These are phyloP conservation scores for Lachancea cidri DNA, from an alignment of 805 yeast genomes.

Conservation along the genomic window DNA sequence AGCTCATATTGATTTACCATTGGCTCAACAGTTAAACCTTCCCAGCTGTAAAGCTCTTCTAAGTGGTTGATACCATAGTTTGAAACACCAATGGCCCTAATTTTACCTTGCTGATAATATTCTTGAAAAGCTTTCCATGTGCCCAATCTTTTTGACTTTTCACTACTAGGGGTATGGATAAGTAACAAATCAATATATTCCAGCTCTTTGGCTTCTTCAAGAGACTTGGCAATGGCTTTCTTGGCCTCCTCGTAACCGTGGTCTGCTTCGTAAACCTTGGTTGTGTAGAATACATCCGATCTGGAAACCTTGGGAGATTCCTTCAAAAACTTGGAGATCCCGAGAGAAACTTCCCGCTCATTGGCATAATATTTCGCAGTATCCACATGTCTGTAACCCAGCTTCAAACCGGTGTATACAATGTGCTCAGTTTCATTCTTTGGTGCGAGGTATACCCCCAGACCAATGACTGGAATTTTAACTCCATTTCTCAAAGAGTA, in stretches of 20 bases:
- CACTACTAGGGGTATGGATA: constrained; percentile 16
- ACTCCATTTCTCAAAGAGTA: constrained; percentile 45
- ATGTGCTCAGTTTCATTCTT: constrained; percentile 54
- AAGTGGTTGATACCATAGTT: constrained; percentile 52
- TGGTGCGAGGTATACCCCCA: constrained; percentile 69
- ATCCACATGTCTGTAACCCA: constrained; percentile 77
- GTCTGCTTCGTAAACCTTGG: constrained; percentile 75
- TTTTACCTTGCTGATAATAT: constrained; percentile 51
- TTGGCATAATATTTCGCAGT: constrained; percentile 60
- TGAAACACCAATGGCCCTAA: constrained; percentile 71
- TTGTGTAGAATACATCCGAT: constrained; percentile 63
- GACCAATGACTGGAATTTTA: constrained; percentile 63
- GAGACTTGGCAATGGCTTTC: constrained; percentile 51
- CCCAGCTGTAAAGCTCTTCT: constrained; percentile 53
- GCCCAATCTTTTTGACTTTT: constrained; percentile 54
- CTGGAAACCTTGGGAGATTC: constrained; percentile 36
- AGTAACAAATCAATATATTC: constrained; percentile 18
- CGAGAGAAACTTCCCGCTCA: constrained; percentile 59
- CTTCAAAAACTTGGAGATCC: constrained; percentile 38
- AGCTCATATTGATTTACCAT: constrained; percentile 77
- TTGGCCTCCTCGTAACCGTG: constrained; percentile 67
- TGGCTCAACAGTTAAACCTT: constrained; percentile 53
- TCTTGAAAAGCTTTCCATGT: constrained; percentile 74
- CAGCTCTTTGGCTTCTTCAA: constrained; percentile 47
- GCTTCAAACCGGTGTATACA: constrained; percentile 71